phyloP scores from a whole-genome alignment of 768 basidiomycete species.

The Leccinum subgranulosum region DNA sequence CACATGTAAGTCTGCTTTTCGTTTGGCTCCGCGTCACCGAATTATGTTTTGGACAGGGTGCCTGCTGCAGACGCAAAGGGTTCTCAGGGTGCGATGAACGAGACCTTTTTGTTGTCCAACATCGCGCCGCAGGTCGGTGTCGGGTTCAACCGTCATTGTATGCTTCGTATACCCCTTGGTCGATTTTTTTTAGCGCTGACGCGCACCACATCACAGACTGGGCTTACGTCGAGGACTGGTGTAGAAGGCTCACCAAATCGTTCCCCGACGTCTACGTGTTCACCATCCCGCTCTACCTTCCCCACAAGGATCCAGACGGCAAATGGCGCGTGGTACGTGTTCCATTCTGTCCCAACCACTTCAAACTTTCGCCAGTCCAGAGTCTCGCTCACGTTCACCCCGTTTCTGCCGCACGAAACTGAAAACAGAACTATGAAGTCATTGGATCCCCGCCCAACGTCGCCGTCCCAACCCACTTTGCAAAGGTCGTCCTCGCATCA shows the following conservation, averaged over 20 bases:
- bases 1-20: constrained; percentile 74
- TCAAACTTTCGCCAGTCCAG: background rate
- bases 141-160: constrained; percentile 97
- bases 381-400: background rate
- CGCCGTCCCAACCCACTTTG: constrained; percentile 96
- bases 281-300: constrained; percentile 95
- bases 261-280: constrained; percentile 97
- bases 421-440: constrained; percentile 79
- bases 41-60: constrained; percentile 51
- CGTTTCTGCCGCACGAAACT: background rate
- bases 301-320: constrained; percentile 78
- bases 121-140: constrained; percentile 98
- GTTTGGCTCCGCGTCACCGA: background rate
- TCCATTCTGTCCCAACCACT: background rate
- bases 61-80: constrained; percentile 94
- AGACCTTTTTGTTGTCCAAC: constrained; percentile 93
- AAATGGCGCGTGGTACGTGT: constrained; percentile 90
- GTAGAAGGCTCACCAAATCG: constrained; percentile 77
- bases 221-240: constrained; percentile 97
- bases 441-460: constrained; percentile 91
- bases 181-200: background rate
- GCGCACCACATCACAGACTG: constrained; percentile 56
- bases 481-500: constrained; percentile 86
- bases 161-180: background rate
- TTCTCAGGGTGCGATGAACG: constrained; percentile 92